phyloP scores from a whole-genome alignment of 2,329 filamentous ascomycete species.

The Colletotrichum liriopes region DNA sequence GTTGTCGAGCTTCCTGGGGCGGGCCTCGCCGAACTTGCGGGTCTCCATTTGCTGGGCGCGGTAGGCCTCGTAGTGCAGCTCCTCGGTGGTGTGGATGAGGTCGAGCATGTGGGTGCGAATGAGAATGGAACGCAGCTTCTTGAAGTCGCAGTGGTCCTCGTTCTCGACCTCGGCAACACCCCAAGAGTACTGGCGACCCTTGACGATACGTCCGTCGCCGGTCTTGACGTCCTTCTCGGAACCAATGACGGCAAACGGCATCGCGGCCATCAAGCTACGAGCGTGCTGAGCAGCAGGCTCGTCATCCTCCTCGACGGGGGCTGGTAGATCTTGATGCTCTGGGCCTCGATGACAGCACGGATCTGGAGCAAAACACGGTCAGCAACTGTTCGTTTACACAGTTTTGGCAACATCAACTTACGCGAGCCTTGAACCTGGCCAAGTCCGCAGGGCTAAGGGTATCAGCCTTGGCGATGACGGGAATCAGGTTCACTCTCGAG shows the following conservation, averaged over 20 bases:
- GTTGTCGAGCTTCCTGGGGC: slow-evolving; percentile 98
- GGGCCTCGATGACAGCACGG: slow-evolving; percentile 93
- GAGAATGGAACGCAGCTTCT: slow-evolving; percentile 98
- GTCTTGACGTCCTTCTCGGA: slow-evolving; percentile 99
- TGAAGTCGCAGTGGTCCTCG: slow-evolving; percentile 99
- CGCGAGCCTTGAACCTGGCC: slow-evolving; percentile 94
- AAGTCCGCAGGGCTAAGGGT: slow-evolving; percentile 95
- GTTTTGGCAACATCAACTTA: slow-evolving; percentile 63
- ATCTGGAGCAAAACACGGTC: slow-evolving; percentile 72
- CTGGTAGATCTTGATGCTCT: slow-evolving; percentile 99
- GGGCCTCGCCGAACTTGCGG: slow-evolving; percentile 97
- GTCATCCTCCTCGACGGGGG: slow-evolving; percentile 98
- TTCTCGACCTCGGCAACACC: slow-evolving; percentile 99
- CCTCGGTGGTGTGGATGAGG: slow-evolving; percentile 99
- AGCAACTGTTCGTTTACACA: slow-evolving; percentile 17
- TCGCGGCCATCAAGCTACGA: slow-evolving; percentile 92
- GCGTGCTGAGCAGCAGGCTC: slow-evolving; percentile 96
- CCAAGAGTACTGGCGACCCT: slow-evolving; percentile 99
- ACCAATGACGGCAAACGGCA: slow-evolving; percentile 99
- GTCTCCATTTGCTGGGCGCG: slow-evolving; percentile 99
- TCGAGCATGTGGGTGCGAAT: slow-evolving; percentile 99
- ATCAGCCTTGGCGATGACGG: slow-evolving; percentile 98
- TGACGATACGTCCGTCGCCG: slow-evolving; percentile 94
- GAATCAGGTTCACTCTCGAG: slow-evolving; percentile 98
- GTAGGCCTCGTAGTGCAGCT: slow-evolving; percentile 99